Conservation (phyloP, 1,284 basidiomycete species). For the Ganoderma resinaceum region DNA sequence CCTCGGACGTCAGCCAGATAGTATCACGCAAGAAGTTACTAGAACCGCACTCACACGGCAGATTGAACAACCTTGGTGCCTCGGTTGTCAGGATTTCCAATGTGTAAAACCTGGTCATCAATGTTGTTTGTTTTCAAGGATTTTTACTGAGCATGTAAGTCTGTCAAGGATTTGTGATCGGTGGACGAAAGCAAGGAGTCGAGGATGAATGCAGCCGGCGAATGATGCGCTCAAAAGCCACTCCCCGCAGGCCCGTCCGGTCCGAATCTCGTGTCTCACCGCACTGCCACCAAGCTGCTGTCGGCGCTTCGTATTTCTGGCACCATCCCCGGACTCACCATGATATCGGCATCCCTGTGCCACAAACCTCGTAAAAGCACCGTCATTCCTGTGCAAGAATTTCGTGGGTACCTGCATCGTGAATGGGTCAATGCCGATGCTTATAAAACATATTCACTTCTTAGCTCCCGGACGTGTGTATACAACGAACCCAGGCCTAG, state of each 20-base stretch:
- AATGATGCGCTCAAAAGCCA: not conserved
- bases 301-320: not conserved
- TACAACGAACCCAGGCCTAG: not conserved
- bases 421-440: not conserved
- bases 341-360: not conserved
- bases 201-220: not conserved
- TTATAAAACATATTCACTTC: not conserved
- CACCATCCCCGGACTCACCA: not conserved
- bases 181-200: not conserved
- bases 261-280: not conserved
- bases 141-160: not conserved
- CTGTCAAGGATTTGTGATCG: not conserved
- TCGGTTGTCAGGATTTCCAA: not conserved
- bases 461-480: not conserved
- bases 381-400: not conserved
- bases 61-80: not conserved
- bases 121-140: not conserved
- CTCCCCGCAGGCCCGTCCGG: not conserved
- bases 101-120: no score
- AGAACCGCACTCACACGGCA: not conserved
- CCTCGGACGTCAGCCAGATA: slow-evolving; percentile 1
- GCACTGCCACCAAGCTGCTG: not conserved
- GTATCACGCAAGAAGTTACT: not conserved
- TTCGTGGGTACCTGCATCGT: not conserved
- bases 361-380: not conserved